Percentiles rank a stretch among this genome's conserved stretches.
Conservation (phyloP, 345 rosid species). For the Bretschneidera sinensis region DNA sequence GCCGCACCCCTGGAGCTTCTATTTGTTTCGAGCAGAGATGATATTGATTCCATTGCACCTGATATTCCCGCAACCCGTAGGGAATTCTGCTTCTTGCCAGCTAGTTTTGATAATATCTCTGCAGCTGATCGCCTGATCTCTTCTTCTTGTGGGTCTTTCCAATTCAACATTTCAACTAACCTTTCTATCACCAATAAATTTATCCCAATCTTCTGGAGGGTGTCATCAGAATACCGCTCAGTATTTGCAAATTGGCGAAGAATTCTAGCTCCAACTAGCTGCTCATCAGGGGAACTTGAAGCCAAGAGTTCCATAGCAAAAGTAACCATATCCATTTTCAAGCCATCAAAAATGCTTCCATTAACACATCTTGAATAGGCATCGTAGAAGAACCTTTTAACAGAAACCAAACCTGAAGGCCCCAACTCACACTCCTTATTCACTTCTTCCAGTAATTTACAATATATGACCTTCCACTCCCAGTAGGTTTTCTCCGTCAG, state of each 20-base stretch:
- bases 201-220: slow-evolving; percentile 80
- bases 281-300: slow-evolving; percentile 78
- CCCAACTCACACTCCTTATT: slow-evolving; percentile 63
- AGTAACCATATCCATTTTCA: slow-evolving; percentile 80
- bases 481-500: slow-evolving; percentile 84
- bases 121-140: slow-evolving; percentile 74
- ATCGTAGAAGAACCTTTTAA: slow-evolving; percentile 77
- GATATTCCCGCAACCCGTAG: slow-evolving; percentile 77
- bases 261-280: slow-evolving; percentile 69
- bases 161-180: slow-evolving; percentile 83
- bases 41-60: slow-evolving; percentile 91
- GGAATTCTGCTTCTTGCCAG: slow-evolving; percentile 74
- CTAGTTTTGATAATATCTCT: slow-evolving; percentile 64
- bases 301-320: slow-evolving; percentile 68
- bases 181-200: slow-evolving; percentile 58
- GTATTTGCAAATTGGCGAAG: slow-evolving; percentile 51
- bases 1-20: slow-evolving; percentile 44
- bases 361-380: slow-evolving; percentile 77
- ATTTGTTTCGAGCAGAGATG: slow-evolving; percentile 64
- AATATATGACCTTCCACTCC: slow-evolving; percentile 58
- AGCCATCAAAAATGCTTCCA: slow-evolving; percentile 83
- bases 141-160: slow-evolving; percentile 87
- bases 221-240: slow-evolving; percentile 53
- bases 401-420: slow-evolving; percentile 55
- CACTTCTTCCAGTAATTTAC: slow-evolving; percentile 65